phyloP scores from a whole-genome alignment of 257 asterid genomes.

The Capsicum baccatum region DNA sequence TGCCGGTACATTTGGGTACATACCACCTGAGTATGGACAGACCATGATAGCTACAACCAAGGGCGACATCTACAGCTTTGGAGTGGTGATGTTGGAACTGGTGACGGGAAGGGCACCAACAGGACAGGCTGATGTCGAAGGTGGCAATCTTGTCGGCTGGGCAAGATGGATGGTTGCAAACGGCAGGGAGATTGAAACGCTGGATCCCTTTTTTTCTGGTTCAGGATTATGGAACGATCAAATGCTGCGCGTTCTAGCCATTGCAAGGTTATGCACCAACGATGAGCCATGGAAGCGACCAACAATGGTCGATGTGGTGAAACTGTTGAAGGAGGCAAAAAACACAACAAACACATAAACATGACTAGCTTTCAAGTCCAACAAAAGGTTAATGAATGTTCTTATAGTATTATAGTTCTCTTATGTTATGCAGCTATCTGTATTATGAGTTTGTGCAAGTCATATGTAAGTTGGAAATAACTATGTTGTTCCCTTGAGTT shows the following conservation, averaged over 20 bases:
- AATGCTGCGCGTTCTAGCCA: constrained; percentile 59
- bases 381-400: not conserved
- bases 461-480: not conserved
- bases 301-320: constrained; percentile 73
- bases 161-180: constrained; percentile 63
- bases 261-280: constrained; percentile 67
- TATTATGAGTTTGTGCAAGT: constrained; percentile 17
- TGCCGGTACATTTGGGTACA: constrained; percentile 82
- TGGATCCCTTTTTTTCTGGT: constrained; percentile 43
- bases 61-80: constrained; percentile 85
- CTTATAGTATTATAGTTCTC: not conserved
- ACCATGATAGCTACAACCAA: constrained; percentile 78
- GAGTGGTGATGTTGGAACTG: constrained; percentile 83
- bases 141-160: constrained; percentile 94
- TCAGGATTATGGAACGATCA: constrained; percentile 44
- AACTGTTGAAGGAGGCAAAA: constrained; percentile 50
- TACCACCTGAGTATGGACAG: constrained; percentile 88
- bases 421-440: constrained; percentile 9
- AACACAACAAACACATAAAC: not conserved
- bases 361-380: not conserved
- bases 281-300: constrained; percentile 84
- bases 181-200: constrained; percentile 50
- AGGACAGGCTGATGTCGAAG: constrained; percentile 80
- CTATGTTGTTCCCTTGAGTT: constrained; percentile 18
- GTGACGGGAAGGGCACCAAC: constrained; percentile 71